Evolutionary conservation across 768 basidiomycete species (phyloP).

Genomic region (Dacryopinax spathularia): DNA sequence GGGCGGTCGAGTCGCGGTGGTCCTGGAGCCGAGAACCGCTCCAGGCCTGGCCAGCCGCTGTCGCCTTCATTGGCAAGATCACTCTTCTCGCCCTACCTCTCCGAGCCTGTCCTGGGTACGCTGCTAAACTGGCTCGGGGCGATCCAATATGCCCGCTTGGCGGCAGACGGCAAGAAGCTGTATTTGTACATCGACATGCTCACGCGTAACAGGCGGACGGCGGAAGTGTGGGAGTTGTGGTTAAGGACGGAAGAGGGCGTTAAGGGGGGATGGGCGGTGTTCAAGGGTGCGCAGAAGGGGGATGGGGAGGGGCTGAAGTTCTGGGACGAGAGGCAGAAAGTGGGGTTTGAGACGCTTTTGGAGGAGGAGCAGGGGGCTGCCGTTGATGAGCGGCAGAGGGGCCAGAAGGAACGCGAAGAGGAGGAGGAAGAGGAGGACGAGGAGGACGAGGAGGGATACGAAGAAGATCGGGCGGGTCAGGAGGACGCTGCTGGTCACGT

Average conservation of each 20-base stretch:
- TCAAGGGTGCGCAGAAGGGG: background rate
- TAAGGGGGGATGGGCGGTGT: background rate
- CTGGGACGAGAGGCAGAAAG: background rate
- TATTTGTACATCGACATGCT: background rate
- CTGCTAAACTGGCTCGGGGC: slow-evolving; percentile 1
- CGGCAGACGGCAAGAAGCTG: background rate
- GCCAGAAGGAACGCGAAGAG: background rate
- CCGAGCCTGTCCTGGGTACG: background rate
- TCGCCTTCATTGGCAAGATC: background rate
- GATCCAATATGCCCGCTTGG: background rate
- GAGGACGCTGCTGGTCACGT: background rate
- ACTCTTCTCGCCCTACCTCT: background rate
- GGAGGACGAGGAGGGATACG: background rate
- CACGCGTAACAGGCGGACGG: background rate
- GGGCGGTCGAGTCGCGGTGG: background rate
- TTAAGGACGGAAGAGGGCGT: background rate
- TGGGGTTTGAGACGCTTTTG: no score
- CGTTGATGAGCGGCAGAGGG: background rate
- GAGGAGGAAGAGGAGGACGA: background rate
- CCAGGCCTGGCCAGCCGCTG: background rate
- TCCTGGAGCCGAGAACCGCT: background rate
- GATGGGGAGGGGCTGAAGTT: background rate
- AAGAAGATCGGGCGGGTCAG: background rate
- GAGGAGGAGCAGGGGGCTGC: background rate
- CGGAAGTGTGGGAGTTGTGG: background rate